Evolutionary conservation across 140 eudicot species (phyloP), one percentile per base, ranked within the genome.

Genomic region (Flaveria floridana): DNA sequence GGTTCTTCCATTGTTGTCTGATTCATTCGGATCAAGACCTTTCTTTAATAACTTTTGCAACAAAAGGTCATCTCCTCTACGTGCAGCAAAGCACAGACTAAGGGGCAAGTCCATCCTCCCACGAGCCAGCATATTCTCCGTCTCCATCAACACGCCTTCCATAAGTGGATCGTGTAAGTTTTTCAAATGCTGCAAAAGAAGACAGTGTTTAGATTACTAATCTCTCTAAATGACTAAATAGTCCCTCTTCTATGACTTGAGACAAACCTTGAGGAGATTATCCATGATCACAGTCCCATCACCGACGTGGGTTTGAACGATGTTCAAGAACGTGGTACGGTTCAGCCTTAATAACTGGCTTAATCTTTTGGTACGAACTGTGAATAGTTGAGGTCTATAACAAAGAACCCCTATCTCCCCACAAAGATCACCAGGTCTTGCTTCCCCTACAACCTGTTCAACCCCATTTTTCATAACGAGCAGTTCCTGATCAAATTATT

Each of bases 1-100:
- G 7, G 97, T 88, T 77, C 90, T 86, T 47, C 97, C 92, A 71
- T 79, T 85, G 74, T 81, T 84, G 77, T 91, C 92, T 0, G 96
- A 72, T 75, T 91, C 97, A 65, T 91, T 91, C 34, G 97, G 92
- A 80, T 91, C 96, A n/a, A 88, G 86, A 70, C 92, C 95, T 46
- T 82, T 77, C 76, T 86, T 86, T 71, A 91, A 71, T 79, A 91
- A 67, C 59, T 87, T 86, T 23, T 84, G 90, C 87, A 91, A 77
- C 80, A 91, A 72, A 11, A 73, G 69, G 65, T 88, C 89, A 41
- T 91, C 92, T 71, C 92, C 96, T 79, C 92, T 77, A 39, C 76
- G 84, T 58, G 96, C 70, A 51, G 97, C 96, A 71, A 91, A 91
- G 53, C 96, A 86, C 14, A 88, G 84, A 73, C 88, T 88, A 67